A percentile compares a stretch with the other conserved stretches of the same genome.
phyloP scores from a whole-genome alignment of 2,329 filamentous ascomycete species.

The Periglandula ipomoeae region DNA sequence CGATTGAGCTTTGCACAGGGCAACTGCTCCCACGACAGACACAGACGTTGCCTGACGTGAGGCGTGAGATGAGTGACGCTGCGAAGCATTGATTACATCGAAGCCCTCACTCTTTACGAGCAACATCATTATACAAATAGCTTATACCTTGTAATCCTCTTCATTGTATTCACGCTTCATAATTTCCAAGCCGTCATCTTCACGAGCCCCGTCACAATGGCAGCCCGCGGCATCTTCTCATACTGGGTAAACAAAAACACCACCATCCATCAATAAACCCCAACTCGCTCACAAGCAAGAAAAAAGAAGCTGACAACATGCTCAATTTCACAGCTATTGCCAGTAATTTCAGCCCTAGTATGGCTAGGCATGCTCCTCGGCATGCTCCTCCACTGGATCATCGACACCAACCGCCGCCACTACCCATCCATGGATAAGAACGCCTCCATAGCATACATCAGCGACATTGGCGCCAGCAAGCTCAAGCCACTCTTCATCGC shows the following conservation, averaged over 20 bases:
- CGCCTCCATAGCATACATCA: slow-evolving; percentile 64
- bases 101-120: no score
- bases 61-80: no score
- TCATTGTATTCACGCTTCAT: no score
- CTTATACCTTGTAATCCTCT: no score
- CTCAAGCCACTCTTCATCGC: slow-evolving; percentile 74
- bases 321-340: slow-evolving; percentile 42
- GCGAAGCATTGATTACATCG: no score
- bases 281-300: no score
- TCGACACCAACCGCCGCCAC: slow-evolving; percentile 40
- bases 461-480: slow-evolving; percentile 49
- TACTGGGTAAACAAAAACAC: slow-evolving; percentile 28
- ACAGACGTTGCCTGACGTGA: no score
- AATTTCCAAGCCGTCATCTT: no score
- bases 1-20: no score
- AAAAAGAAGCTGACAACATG: background rate
- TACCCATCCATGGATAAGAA: slow-evolving; percentile 50
- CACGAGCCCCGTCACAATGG: slow-evolving; percentile 19
- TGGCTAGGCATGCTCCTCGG: slow-evolving; percentile 62
- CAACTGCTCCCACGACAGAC: no score
- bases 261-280: no score
- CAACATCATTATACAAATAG: no score
- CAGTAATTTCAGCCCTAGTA: slow-evolving; percentile 55
- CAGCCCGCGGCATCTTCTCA: slow-evolving; percentile 22
- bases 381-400: slow-evolving; percentile 62